These are phyloP conservation scores for Rutidosis leptorrhynchoides DNA, from an alignment of 129 eudicot species.

Conservation along the genomic window DNA sequence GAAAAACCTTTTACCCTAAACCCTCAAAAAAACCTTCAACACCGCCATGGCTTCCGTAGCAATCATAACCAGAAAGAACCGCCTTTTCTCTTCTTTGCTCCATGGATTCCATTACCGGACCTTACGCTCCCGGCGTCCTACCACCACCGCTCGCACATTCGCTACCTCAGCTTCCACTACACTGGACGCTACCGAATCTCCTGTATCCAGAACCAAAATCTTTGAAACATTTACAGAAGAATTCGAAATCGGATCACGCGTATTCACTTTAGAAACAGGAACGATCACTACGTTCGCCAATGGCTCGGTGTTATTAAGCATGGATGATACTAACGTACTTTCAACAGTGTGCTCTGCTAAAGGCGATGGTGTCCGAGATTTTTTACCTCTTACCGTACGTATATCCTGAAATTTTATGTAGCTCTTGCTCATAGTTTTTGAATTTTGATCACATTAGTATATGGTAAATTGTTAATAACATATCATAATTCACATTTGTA, in stretches of 20 bases:
- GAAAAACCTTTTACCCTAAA: conserved; percentile 29
- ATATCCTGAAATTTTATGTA: background rate
- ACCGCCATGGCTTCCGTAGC: conserved; percentile 57
- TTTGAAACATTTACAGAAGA: conserved; percentile 69
- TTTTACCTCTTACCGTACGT: conserved; percentile 90
- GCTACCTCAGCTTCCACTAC: conserved; percentile 28
- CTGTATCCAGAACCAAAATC: conserved; percentile 49
- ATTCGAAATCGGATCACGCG: conserved; percentile 77
- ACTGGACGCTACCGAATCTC: conserved; percentile 32
- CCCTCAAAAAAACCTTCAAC: conserved; percentile 31
- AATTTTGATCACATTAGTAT: background rate
- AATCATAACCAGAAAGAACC: conserved; percentile 37
- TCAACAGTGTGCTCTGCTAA: conserved; percentile 69
- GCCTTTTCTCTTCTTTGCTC: conserved; percentile 46
- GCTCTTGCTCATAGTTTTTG: background rate
- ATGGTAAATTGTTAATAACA: too few relatives aligned
- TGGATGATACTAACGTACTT: conserved; percentile 83
- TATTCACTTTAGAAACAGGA: conserved; percentile 68
- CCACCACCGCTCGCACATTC: conserved; percentile 40
- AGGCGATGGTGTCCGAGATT: conserved; percentile 47
- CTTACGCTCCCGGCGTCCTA: conserved; percentile 38
- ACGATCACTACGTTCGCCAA: conserved; percentile 83
- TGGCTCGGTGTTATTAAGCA: conserved; percentile 69
- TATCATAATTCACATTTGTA: too few relatives aligned
- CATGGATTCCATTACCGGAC: conserved; percentile 39